phyloP scores from a whole-genome alignment of 495 filamentous ascomycete species.

The Penicillium bialowiezense region DNA sequence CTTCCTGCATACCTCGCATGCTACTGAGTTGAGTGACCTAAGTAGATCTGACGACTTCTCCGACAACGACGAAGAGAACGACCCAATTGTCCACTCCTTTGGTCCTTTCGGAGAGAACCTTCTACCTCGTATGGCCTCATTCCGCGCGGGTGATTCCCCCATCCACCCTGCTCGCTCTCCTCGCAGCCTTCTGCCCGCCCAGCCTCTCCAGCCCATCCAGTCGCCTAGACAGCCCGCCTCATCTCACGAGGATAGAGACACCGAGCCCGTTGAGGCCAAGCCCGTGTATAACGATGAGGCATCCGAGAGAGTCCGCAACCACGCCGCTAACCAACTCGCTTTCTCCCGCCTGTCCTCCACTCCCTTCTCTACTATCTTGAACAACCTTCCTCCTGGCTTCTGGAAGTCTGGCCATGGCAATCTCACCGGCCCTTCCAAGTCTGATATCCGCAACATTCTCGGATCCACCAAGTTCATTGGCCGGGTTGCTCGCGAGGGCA shows the following conservation, averaged over 20 bases:
- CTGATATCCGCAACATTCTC: slow-evolving; percentile 66
- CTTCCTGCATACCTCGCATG: slow-evolving; percentile 41
- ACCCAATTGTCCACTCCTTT: slow-evolving; percentile 86
- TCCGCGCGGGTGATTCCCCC: slow-evolving; percentile 59
- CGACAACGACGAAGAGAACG: slow-evolving; percentile 87
- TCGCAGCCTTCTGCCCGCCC: slow-evolving; percentile 27
- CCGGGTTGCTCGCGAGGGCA: slow-evolving; percentile 84
- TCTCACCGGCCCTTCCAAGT: slow-evolving; percentile 49
- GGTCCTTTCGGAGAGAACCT: slow-evolving; percentile 84
- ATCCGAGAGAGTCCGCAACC: slow-evolving; percentile 56
- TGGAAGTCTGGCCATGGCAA: slow-evolving; percentile 43
- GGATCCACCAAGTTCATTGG: slow-evolving; percentile 74
- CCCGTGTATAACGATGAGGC: slow-evolving; percentile 33
- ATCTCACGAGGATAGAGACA: slow-evolving; percentile 22
- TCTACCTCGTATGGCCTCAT: slow-evolving; percentile 71
- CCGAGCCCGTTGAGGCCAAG: slow-evolving; percentile 26
- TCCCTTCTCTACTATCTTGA: slow-evolving; percentile 82
- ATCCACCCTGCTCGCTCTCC: slow-evolving; percentile 35
- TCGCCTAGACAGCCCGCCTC: slow-evolving; percentile 36
- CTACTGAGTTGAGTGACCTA: slow-evolving; percentile 61
- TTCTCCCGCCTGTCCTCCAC: slow-evolving; percentile 93
- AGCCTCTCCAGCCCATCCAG: slow-evolving; percentile 36
- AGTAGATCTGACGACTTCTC: slow-evolving; percentile 60
- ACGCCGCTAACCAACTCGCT: slow-evolving; percentile 92
- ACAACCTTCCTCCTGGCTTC: slow-evolving; percentile 72